Evolutionary conservation across 2,329 filamentous ascomycete genomes (phyloP), one percentile per base, ranked within the genome.

Genomic region (Talaromyces sp.): DNA sequence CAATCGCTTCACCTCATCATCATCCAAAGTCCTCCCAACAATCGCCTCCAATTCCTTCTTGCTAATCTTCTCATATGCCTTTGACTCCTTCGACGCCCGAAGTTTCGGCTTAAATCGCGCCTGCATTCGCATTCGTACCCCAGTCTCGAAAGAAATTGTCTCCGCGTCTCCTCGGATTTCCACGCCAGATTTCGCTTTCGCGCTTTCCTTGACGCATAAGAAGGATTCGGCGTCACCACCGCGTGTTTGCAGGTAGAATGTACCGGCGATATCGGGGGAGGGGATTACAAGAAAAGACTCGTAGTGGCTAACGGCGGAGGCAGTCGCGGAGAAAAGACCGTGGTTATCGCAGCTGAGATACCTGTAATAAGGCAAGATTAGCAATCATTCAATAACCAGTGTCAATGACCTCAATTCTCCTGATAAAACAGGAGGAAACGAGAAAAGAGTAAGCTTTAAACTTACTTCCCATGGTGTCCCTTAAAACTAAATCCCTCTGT

Each of bases 101-200:
- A 94, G 73, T 57, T 83, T 83, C 8, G 93, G 92, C 79, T 97
- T 97, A 78, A 96, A 97, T 46, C 90, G 82, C 19, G 93, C 91
- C 76, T 97, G 93, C 92, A 97, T 97, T 49, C 92, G 88, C 64
- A 97, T 84, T 45, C 90, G 82, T 55, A 96, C 70, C 6, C 86
- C 88, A 9, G 90, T 91, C 63, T 82, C 83, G 66, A 89, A 89
- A 4, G 79, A 82, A 46, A 86, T 83, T 8, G 77, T 75, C 13
- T 86, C 84, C 7, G 85, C 87, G 70, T 96, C 91, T 44, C 90
- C 91, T 29, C 90, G 85, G 11, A 95, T 79, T 61, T 92, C 87
- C 0, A 85, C 80, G 13, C 62, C 62, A 33, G 76, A 78, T 1
- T 75, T 65, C 53, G 82, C 82, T 17, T 70, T 72, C 7, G 68